Conservation (phyloP, 192 early-diverging fungal genomes). For the Gamsiella multidivaricata region DNA sequence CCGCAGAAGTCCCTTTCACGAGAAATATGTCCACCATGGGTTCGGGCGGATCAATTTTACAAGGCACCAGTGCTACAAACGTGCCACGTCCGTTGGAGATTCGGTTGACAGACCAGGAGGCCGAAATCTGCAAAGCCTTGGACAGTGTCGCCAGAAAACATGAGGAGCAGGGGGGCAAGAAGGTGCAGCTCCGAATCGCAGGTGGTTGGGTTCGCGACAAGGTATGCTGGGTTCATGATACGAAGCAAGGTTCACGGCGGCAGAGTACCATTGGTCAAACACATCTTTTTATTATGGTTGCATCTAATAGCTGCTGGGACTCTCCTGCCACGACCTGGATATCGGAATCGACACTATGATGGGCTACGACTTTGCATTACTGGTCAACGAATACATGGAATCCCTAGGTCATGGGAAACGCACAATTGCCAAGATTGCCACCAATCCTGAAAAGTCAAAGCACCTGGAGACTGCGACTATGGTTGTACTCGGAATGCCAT, state of each 20-base stretch:
- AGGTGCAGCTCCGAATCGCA: constrained; percentile 84
- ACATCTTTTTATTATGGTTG: not conserved
- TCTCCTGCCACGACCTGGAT: constrained; percentile 91
- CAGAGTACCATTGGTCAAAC: not conserved
- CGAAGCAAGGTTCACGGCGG: too few species aligned
- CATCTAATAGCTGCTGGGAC: constrained; percentile 77
- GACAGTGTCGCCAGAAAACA: constrained; percentile 65
- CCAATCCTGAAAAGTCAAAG: constrained; percentile 95
- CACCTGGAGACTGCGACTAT: constrained; percentile 98
- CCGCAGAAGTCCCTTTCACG: not conserved
- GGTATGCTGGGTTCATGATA: too few species aligned
- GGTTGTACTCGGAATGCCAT: constrained; percentile 75
- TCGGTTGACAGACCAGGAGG: constrained; percentile 69
- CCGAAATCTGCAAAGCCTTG: constrained; percentile 76
- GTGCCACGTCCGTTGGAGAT: constrained; percentile 45
- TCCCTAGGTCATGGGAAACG: constrained; percentile 46
- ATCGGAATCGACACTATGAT: constrained; percentile 94
- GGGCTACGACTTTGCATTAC: constrained; percentile 89
- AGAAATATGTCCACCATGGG: not conserved
- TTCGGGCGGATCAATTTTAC: not conserved
- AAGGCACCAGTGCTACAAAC: not conserved
- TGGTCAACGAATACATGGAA: constrained; percentile 75
- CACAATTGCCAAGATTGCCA: constrained; percentile 84
- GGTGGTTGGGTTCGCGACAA: constrained; percentile 99
- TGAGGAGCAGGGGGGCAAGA: constrained; percentile 58